These are phyloP conservation scores for Olyra latifolia DNA, from an alignment of 176 grass and related monocot species.

Conservation along the genomic window DNA sequence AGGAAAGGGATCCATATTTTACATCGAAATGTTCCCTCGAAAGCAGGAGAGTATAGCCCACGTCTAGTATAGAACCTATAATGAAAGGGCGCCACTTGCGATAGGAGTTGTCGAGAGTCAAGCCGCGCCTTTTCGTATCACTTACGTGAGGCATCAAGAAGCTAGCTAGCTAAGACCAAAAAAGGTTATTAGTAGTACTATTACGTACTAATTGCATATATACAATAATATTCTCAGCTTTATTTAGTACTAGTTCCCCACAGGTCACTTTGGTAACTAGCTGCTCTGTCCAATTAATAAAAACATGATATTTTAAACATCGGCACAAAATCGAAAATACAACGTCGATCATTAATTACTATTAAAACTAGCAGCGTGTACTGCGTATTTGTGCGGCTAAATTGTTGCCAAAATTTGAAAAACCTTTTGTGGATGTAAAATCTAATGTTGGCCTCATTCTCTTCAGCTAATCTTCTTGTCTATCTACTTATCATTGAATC, in stretches of 20 bases:
- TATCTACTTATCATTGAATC: too few species aligned
- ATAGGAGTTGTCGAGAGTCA: background rate
- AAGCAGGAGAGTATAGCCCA: background rate
- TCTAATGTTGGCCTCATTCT: too few species aligned
- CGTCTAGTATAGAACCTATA: background rate
- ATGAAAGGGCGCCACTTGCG: background rate
- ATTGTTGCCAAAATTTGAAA: too few species aligned
- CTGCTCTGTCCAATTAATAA: too few species aligned
- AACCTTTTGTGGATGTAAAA: too few species aligned
- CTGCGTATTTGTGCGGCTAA: too few species aligned
- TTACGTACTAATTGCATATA: background rate
- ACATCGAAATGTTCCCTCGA: background rate
- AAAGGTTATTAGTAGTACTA: background rate
- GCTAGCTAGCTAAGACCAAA: background rate
- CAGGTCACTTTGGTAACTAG: background rate
- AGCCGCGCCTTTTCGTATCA: constrained; percentile 3
- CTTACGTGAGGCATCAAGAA: background rate
- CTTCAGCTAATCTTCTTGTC: too few species aligned
- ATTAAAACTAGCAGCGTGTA: too few species aligned
- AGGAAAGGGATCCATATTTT: background rate
- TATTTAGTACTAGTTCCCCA: background rate
- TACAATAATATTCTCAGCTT: background rate
- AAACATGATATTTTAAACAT: too few species aligned
- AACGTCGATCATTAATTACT: too few species aligned
- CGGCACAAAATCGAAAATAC: too few species aligned